Evolutionary conservation across 257 asterid genomes (phyloP), one percentile per base, ranked within the genome.

Genomic region (Hygrophila difformis): DNA sequence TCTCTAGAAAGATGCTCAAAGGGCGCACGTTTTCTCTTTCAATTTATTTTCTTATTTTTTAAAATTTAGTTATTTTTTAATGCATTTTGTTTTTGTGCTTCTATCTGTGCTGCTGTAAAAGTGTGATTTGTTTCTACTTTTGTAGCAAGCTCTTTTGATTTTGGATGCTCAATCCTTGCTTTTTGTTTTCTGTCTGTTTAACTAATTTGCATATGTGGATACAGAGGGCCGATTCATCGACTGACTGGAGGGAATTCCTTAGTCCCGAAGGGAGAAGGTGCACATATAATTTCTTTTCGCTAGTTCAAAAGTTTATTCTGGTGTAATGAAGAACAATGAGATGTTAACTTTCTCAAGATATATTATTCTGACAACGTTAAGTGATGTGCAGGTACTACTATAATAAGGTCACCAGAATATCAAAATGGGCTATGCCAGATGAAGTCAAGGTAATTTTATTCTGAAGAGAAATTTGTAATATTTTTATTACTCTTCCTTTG

Each of bases 171-270:
- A n/a, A n/a, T n/a, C n/a, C n/a, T n/a, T n/a, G n/a, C n/a, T n/a
- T n/a, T n/a, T n/a, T n/a, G n/a, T 53, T 52, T 53, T 59, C 38
- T 49, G 29, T 40, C 21, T 33, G 15, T 46, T 13, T 46, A 35
- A 22, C 45, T 60, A 42, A 62, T 58, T 66, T 60, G 37, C 35
- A 51, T 63, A 22, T 57, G 40, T 74, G 52, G 39, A 58, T 62
- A 49, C 87, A 91, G 99, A 86, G 86, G 72, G 97, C 95, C 8
- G 98, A 89, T 78, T 83, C 94, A 42, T 46, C 93, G 23, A 89
- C 98, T 29, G 93, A 79, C 77, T 89, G 98, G 98, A 78, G 75
- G 66, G 98, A 91, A 68, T 33, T 61, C 66, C 76, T 67, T 45
- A 55, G 77, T 49, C 72, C 93, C 31, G 92, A 69, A 12, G 96